phyloP scores from a whole-genome alignment of 2,329 filamentous ascomycete genomes.

The Dothiorella sarmentorum region DNA sequence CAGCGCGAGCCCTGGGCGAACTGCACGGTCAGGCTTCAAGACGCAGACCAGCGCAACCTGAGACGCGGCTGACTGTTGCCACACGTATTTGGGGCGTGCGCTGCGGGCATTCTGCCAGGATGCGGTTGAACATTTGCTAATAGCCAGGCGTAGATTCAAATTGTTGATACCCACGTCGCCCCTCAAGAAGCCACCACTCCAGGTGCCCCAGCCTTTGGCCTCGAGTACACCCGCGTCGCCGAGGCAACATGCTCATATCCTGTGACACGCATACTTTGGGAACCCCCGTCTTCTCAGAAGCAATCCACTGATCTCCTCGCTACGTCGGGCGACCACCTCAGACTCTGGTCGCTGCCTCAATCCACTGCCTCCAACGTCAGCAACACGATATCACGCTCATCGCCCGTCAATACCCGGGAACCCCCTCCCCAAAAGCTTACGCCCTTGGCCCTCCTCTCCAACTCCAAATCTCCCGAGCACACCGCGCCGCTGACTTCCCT shows the following conservation, averaged over 20 bases:
- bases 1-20: neutral
- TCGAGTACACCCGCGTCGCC: constrained; percentile 90
- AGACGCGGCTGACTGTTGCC: constrained; percentile 19
- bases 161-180: constrained; percentile 79
- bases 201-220: constrained; percentile 66
- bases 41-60: neutral
- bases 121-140: too few relatives aligned
- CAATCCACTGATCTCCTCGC: constrained; percentile 92
- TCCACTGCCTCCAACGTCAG: constrained; percentile 52
- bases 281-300: constrained; percentile 91
- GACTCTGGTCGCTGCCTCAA: constrained; percentile 84
- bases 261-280: constrained; percentile 92
- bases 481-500: constrained; percentile 93
- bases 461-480: constrained; percentile 97
- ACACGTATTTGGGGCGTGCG: constrained; percentile 18
- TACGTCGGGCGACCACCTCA: constrained; percentile 89
- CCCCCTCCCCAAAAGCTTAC: constrained; percentile 76
- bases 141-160: constrained; percentile 71
- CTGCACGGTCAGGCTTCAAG: neutral
- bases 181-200: constrained; percentile 66
- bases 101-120: too few relatives aligned
- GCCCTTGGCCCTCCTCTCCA: constrained; percentile 86
- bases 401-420: constrained; percentile 57
- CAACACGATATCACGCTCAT: constrained; percentile 67
- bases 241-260: constrained; percentile 98